These are phyloP conservation scores for Lactifluus echinatus DNA, from an alignment of 768 basidiomycete species.

Conservation along the genomic window DNA sequence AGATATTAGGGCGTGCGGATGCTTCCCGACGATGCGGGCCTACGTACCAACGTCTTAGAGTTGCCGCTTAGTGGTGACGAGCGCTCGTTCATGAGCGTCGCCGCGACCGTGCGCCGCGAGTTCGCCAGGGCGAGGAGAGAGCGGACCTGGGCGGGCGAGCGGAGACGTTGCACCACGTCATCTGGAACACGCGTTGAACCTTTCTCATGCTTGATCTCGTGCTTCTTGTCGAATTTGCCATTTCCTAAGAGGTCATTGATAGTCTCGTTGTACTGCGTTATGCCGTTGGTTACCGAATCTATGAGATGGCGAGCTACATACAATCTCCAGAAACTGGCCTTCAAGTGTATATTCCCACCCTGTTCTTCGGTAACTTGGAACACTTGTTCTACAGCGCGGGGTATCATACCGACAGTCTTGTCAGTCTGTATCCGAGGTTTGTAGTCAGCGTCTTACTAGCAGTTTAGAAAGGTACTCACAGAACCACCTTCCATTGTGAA, in stretches of 20 bases:
- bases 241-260: slow-evolving; percentile 88
- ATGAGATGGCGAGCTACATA: slow-evolving; percentile 31
- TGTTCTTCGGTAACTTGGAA: slow-evolving; percentile 64
- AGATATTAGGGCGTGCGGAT: not conserved
- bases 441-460: not conserved
- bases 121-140: slow-evolving; percentile 68
- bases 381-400: slow-evolving; percentile 85
- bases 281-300: slow-evolving; percentile 8
- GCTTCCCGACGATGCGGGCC: not conserved
- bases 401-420: slow-evolving; percentile 76
- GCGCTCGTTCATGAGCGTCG: slow-evolving; percentile 92
- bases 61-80: slow-evolving; percentile 87
- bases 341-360: slow-evolving; percentile 91
- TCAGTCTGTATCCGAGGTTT: slow-evolving; percentile 42
- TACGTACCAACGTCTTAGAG: slow-evolving; percentile 76
- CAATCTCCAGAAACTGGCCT: slow-evolving; percentile 94
- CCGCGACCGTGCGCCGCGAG: slow-evolving; percentile 76
- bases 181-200: slow-evolving; percentile 78
- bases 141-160: slow-evolving; percentile 69
- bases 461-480: slow-evolving; percentile 35
- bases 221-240: slow-evolving; percentile 81
- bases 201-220: slow-evolving; percentile 92
- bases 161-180: slow-evolving; percentile 61
- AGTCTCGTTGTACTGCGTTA: slow-evolving; percentile 78
- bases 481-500: slow-evolving; percentile 92